Percentiles rank a stretch among this genome's conserved stretches.
Evolutionary conservation across 2,329 filamentous ascomycete genomes (phyloP).

Genomic region (Botrytis porri): DNA sequence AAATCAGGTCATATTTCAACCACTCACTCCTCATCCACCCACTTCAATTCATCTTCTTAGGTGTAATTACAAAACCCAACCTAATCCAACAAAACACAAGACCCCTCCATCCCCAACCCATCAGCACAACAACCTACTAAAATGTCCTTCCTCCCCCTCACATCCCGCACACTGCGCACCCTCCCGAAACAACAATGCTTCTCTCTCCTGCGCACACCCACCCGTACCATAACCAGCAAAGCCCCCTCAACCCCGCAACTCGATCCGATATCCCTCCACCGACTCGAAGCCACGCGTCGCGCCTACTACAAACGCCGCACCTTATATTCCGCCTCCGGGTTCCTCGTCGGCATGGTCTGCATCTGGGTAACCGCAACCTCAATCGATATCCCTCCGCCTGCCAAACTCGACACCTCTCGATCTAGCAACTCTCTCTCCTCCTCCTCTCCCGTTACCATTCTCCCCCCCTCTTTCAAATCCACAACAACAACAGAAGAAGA

Average conservation of each 20-base stretch:
- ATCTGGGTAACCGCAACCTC: slow-evolving; percentile 36
- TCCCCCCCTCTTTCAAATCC: slow-evolving; percentile 32
- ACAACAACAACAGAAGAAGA: slow-evolving; percentile 8
- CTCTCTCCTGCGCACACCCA: neutral
- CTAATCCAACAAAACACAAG: neutral
- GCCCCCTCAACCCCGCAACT: slow-evolving; percentile 11
- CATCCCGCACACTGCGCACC: slow-evolving; percentile 32
- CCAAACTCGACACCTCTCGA: slow-evolving; percentile 16
- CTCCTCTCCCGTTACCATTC: slow-evolving; percentile 32
- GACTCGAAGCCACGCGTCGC: slow-evolving; percentile 29
- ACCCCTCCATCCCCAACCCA: too few species aligned
- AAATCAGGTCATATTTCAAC: neutral
- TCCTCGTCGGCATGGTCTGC: slow-evolving; percentile 35
- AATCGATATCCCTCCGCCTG: slow-evolving; percentile 29
- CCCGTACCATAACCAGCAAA: slow-evolving; percentile 20
- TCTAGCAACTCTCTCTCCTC: slow-evolving; percentile 40
- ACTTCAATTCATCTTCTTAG: neutral
- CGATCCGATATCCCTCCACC: slow-evolving; percentile 35
- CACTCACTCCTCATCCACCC: slow-evolving; percentile 13
- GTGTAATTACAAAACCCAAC: neutral
- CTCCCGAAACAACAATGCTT: slow-evolving; percentile 26
- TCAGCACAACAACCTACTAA: neutral
- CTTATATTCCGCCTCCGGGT: slow-evolving; percentile 33
- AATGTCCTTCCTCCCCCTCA: slow-evolving; percentile 27
- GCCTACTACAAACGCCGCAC: slow-evolving; percentile 36